Conservation (phyloP, 2,329 filamentous ascomycete species). For the Kalmusia sp. region DNA sequence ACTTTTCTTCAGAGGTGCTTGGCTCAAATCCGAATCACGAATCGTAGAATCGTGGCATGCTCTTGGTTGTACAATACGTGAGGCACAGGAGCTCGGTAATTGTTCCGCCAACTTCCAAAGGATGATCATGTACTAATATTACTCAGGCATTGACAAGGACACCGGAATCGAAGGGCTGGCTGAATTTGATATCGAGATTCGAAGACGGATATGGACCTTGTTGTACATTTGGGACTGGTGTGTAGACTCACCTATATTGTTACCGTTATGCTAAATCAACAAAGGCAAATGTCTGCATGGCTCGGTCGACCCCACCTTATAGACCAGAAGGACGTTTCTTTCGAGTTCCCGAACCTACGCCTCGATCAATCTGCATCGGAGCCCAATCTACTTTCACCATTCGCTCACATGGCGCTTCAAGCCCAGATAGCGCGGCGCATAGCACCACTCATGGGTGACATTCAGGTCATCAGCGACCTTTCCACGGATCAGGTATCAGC, state of each 20-base stretch:
- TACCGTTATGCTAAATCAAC: not conserved
- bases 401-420: slow-evolving; percentile 53
- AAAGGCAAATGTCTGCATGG: slow-evolving; percentile 52
- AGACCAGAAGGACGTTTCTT: slow-evolving; percentile 48
- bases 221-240: slow-evolving; percentile 59
- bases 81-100: slow-evolving; percentile 59
- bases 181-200: slow-evolving; percentile 58
- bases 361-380: slow-evolving; percentile 44
- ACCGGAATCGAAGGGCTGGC: slow-evolving; percentile 42
- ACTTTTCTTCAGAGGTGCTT: slow-evolving; percentile 55
- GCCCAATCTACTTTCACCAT: slow-evolving; percentile 51
- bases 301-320: slow-evolving; percentile 55
- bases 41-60: slow-evolving; percentile 60
- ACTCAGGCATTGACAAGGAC: slow-evolving; percentile 50
- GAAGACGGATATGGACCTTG: slow-evolving; percentile 55
- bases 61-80: slow-evolving; percentile 52
- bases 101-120: not conserved
- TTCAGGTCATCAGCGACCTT: slow-evolving; percentile 20
- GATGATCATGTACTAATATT: not conserved
- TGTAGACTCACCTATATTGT: slow-evolving; percentile 11
- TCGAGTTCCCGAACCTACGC: slow-evolving; percentile 51
- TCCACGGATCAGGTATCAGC: slow-evolving; percentile 30
- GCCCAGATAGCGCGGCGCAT: slow-evolving; percentile 46
- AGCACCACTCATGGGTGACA: slow-evolving; percentile 28
- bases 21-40: slow-evolving; percentile 56